Evolutionary conservation across 768 basidiomycete genomes (phyloP), one percentile per base, ranked within the genome.

Genomic region (Russula vinacea): DNA sequence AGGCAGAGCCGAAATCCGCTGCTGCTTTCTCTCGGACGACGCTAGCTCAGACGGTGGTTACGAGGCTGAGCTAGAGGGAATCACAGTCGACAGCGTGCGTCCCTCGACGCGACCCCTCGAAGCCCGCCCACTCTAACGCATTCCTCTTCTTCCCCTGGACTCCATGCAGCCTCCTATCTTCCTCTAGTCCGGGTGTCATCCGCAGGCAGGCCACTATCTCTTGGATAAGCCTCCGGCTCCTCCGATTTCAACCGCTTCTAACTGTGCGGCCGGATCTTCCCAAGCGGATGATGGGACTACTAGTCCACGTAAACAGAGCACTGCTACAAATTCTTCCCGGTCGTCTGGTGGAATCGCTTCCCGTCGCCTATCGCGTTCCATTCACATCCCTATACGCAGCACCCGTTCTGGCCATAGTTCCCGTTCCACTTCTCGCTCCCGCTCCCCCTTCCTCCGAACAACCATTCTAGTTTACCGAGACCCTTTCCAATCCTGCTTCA

Each of bases 371-470:
- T 94, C 91, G 29, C 87, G 91, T 67, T 85, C 88, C 3, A 89
- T 92, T 62, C 90, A 92, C 71, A 90, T 92, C 58, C 83, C 86
- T 58, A 75, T 80, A 45, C 83, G 84, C 32, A 81, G 86, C 22
- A 78, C 84, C 55, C 85, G 78, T 59, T 93, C 92, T 60, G 86
- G 84, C 35, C 86, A 89, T 68, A 91, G 88, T 72, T 98, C 96
- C 24, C 89, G 96, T 39, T 97, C 94, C 10, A 94, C 90, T 22
- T 98, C 96, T 60, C 88, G 95, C 52, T 98, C 96, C 6, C 85
- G 94, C 47, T 98, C 97, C 0, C 95, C 1, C 81, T 97, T 58
- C 94, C 94, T 11, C 84, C 86, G 62, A 80, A 85, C 60, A 81
- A 81, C 4, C 87, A 87, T 74, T 75, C 80, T 66, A 85, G 83